A percentile compares a stretch with the other conserved stretches of the same genome.
Evolutionary conservation across 2,329 filamentous ascomycete genomes (phyloP).

Genomic region (Clarireedia sp.): DNA sequence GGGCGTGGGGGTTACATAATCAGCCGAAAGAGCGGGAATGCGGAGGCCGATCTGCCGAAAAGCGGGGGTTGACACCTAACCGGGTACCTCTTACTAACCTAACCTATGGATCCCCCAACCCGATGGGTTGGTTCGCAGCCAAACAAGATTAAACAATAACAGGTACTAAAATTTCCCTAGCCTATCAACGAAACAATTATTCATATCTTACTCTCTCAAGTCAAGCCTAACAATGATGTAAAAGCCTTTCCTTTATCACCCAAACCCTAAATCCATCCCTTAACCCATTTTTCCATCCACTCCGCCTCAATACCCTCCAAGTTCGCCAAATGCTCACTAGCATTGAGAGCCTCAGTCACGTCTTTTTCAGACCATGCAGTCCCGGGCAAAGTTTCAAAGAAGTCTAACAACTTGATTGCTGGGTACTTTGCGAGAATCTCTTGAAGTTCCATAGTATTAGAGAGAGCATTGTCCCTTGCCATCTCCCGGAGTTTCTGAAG

Average conservation of each 20-base stretch:
- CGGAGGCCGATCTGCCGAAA: too few relatives aligned
- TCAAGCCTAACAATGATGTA: too few relatives aligned
- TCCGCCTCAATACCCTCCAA: background rate
- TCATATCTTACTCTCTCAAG: too few relatives aligned
- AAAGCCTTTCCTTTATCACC: background rate
- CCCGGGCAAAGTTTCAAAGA: background rate
- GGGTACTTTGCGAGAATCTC: background rate
- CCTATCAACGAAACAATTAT: too few relatives aligned
- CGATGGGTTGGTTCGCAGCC: too few relatives aligned
- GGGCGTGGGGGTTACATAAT: too few relatives aligned
- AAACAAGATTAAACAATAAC: too few relatives aligned
- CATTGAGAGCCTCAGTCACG: background rate
- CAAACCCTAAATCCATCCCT: background rate
- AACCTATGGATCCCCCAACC: too few relatives aligned
- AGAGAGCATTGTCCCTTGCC: background rate
- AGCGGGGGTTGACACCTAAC: too few relatives aligned
- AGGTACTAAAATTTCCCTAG: too few relatives aligned
- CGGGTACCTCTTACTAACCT: too few relatives aligned
- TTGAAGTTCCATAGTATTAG: background rate
- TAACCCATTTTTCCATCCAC: slow-evolving; percentile 4
- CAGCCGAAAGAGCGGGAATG: too few relatives aligned
- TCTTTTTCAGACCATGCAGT: background rate
- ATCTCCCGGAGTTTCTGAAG: background rate
- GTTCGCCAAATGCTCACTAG: background rate
- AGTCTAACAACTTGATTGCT: background rate